Evolutionary conservation across 148 eudicot genomes (phyloP).

Genomic region (Hydrangea macrophylla): DNA sequence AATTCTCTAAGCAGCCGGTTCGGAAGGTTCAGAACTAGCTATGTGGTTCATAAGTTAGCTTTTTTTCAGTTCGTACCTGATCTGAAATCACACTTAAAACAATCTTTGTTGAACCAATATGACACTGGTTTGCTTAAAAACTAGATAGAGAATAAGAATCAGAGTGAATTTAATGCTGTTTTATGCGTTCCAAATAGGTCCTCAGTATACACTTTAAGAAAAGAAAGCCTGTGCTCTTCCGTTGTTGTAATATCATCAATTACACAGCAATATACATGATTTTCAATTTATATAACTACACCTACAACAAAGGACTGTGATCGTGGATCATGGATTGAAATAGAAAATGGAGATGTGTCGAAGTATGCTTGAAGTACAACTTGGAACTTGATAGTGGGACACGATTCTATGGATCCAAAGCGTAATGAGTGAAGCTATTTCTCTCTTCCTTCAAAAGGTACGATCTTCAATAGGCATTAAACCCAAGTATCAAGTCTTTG

Average conservation of each 20-base stretch:
- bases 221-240: neutral
- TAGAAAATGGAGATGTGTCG: neutral
- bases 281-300: neutral
- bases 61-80: no score
- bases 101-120: no score
- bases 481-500: constrained; percentile 41
- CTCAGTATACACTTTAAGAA: neutral
- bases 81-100: no score
- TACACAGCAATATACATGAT: neutral
- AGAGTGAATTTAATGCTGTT: no score
- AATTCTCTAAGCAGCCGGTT: no score
- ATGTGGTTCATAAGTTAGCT: no score
- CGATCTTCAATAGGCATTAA: constrained; percentile 27
- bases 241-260: neutral
- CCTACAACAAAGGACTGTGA: neutral
- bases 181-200: no score
- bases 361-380: neutral
- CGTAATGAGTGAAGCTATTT: constrained; percentile 29
- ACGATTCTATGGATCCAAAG: constrained; percentile 20
- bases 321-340: neutral
- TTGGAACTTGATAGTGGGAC: no score
- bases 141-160: no score
- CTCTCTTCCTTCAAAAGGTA: constrained; percentile 23
- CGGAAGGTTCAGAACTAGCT: no score
- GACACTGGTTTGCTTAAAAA: no score